Base-by-base conservation (phyloP, 1,284 basidiomycete species). In the Phlebopus sp. region DNA sequence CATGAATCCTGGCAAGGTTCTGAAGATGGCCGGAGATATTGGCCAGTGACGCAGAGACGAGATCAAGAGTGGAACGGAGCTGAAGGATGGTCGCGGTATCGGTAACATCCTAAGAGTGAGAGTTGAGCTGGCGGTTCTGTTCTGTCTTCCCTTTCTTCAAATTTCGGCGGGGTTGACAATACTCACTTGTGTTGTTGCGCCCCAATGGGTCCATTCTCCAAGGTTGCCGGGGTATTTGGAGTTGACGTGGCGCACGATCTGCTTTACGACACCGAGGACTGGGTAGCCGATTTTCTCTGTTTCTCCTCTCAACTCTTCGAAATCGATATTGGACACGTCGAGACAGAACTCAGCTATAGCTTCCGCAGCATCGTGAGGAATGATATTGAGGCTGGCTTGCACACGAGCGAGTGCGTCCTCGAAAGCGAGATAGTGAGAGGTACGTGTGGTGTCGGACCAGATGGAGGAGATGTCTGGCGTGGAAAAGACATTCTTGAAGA, bases 171-270 rank as follows among this genome's bases (percentile, higher is more conserved):
- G 27, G 18, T n/a, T n/a, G 37, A 13, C 37, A 15, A 18, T 23
- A 47, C 55, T 42, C 44, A 73, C 73, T 65, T 75, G 74, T 9
- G 74, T 75, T 5, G 73, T 75, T 10, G 71, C 70, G 35, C 73
- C 74, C 57, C 71, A 75, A 53, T 75, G 73, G 18, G 62, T 60
- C 70, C 73, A 74, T 53, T 74, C 74, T 37, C 73, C 73, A 3
- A 71, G 51, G 8, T 29, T 29, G 19, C 71, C 67, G 34, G 59
- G 59, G 39, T 64, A 54, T 2, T 59, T 58, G 30, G 51, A 42
- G 45, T 73, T 73, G 13, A 69, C 71, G 37, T 57, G 49, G 13
- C 56, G 61, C 2, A 74, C 73, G 27, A 76, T 59, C 44, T 72
- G 71, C 47, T 69, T 71, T 11, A 74, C 70, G 14, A 75, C 49